Percentiles rank a stretch among this genome's conserved stretches.
These are phyloP conservation scores for Vigna reflexopilosa DNA, from an alignment of 306 rosid species.

Conservation along the genomic window DNA sequence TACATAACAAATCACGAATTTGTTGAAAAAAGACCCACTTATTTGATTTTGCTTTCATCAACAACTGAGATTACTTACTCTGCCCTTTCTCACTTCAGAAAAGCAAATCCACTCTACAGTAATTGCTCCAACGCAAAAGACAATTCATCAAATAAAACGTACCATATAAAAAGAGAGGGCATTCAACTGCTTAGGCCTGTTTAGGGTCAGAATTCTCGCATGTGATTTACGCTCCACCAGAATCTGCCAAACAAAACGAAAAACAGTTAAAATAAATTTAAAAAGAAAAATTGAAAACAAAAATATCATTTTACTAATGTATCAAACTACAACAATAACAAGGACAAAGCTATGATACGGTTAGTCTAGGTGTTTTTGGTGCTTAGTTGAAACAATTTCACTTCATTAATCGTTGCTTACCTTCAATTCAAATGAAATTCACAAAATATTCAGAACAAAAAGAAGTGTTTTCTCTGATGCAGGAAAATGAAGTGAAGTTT, in stretches of 20 bases:
- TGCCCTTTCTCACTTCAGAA: too few relatives aligned
- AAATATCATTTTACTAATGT: neutral
- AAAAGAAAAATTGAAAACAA: neutral
- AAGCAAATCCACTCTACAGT: neutral
- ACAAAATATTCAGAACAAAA: neutral
- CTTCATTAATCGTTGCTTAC: neutral
- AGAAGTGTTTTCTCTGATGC: neutral
- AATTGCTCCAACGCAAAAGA: neutral
- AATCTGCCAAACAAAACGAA: conserved; percentile 53
- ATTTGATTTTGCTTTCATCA: too few relatives aligned
- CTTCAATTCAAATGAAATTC: neutral
- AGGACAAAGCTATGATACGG: neutral
- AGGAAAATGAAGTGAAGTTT: neutral
- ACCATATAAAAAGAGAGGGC: conserved; percentile 81
- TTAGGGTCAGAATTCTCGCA: conserved; percentile 65
- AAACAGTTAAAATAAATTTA: neutral
- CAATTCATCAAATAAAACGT: conserved; percentile 22
- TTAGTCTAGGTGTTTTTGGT: neutral
- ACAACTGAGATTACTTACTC: too few relatives aligned
- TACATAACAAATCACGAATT: neutral
- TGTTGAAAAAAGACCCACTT: too few relatives aligned
- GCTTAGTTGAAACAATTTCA: neutral
- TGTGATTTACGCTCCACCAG: conserved; percentile 60
- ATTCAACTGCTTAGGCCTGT: conserved; percentile 83
- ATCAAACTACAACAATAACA: neutral